Evolutionary conservation across 163 green algal species (phyloP).

Genomic region (Chlorella variabilis): DNA sequence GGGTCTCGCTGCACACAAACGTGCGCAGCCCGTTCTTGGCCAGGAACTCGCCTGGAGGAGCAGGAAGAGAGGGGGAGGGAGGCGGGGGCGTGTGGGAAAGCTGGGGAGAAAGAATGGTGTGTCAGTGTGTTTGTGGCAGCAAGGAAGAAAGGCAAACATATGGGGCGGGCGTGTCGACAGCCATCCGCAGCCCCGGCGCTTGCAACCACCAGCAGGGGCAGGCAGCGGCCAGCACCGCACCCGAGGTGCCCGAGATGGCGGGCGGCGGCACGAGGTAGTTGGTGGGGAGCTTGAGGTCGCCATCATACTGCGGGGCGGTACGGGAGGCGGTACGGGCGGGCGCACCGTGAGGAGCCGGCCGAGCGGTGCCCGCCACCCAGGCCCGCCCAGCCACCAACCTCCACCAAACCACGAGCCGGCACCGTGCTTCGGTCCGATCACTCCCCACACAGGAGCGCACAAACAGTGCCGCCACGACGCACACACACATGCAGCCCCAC

Average conservation of each 20-base stretch:
- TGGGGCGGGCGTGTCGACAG: no score
- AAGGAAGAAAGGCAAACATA: no score
- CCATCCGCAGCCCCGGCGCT: no score
- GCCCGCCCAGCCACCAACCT: neutral
- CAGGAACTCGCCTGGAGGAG: constrained; percentile 76
- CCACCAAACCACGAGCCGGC: no score
- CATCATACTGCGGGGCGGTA: constrained; percentile 84
- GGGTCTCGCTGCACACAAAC: constrained; percentile 92
- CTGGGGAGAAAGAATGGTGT: neutral
- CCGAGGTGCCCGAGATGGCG: constrained; percentile 69
- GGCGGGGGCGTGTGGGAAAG: neutral
- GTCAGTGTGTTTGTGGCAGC: neutral
- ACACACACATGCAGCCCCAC: neutral
- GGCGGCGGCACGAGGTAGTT: constrained; percentile 94
- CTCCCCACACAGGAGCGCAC: no score
- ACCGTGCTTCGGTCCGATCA: no score
- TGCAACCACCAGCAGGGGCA: no score
- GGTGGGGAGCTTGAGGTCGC: constrained; percentile 92
- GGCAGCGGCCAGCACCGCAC: constrained; percentile 35
- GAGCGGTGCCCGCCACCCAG: no score
- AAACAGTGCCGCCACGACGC: no score
- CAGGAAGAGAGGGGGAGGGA: neutral
- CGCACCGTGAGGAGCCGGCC: neutral
- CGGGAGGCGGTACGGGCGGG: neutral
- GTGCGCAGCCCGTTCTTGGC: constrained; percentile 82